phyloP scores from a whole-genome alignment of 2,329 filamentous ascomycete species.

The Diaporthe sp. region DNA sequence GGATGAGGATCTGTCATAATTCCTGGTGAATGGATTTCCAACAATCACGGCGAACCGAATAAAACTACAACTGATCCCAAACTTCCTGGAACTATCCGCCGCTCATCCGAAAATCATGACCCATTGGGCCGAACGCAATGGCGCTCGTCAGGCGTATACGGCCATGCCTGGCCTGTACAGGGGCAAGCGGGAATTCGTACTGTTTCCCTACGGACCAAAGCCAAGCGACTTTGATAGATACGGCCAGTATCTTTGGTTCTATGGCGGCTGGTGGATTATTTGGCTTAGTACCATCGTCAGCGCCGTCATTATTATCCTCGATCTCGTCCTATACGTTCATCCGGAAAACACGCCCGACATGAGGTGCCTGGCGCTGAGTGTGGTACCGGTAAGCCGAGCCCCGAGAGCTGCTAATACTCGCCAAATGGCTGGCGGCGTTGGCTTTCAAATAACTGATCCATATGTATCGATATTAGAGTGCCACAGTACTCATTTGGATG shows the following conservation, averaged over 20 bases:
- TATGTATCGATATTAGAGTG: background rate
- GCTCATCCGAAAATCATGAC: background rate
- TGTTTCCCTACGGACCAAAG: background rate
- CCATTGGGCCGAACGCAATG: slow-evolving; percentile 14
- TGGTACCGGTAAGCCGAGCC: background rate
- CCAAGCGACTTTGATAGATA: slow-evolving; percentile 3
- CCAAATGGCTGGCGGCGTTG: no score
- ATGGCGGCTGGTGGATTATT: background rate
- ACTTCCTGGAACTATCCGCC: background rate
- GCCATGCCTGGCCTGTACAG: background rate
- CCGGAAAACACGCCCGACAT: background rate
- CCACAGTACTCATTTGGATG: background rate
- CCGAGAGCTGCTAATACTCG: background rate
- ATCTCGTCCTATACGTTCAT: background rate
- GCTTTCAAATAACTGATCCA: background rate
- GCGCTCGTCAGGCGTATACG: background rate
- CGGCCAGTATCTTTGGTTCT: slow-evolving; percentile 12
- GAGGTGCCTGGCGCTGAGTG: background rate
- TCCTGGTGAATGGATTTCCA: background rate
- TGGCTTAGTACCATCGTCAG: background rate
- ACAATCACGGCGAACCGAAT: background rate
- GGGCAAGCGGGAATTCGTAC: background rate
- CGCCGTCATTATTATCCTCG: background rate
- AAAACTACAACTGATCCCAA: background rate
- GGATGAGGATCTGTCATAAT: background rate